phyloP scores from a whole-genome alignment of 2,329 filamentous ascomycete species.

The Aspergillus sp. region DNA sequence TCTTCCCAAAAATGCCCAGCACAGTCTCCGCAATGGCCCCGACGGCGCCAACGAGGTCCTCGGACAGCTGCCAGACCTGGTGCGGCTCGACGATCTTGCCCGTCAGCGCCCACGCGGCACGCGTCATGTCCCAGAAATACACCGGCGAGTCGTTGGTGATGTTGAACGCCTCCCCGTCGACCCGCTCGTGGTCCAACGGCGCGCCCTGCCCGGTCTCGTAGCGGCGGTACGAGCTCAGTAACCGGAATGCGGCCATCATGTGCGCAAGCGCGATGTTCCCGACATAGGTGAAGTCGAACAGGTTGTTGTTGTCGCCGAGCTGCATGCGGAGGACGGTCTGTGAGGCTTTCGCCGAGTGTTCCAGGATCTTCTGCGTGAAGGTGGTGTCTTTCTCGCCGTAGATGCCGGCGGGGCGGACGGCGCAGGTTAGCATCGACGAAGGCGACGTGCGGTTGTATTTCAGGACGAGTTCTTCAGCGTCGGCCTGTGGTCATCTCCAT shows the following conservation, averaged over 20 bases:
- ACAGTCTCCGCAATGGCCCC: constrained; percentile 35
- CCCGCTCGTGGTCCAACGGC: constrained; percentile 61
- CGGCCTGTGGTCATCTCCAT: constrained; percentile 43
- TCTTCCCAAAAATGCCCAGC: constrained; percentile 35
- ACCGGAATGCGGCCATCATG: constrained; percentile 65
- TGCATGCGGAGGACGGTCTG: constrained; percentile 62
- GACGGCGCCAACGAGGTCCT: constrained; percentile 30
- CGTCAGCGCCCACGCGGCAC: constrained; percentile 60
- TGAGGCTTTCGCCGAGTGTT: constrained; percentile 52
- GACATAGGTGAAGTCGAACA: constrained; percentile 64
- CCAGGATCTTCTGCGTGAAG: constrained; percentile 62
- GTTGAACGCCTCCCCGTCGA: constrained; percentile 81
- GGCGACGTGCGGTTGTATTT: constrained; percentile 56
- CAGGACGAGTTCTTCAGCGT: constrained; percentile 73
- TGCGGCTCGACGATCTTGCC: constrained; percentile 35
- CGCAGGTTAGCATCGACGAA: constrained; percentile 60
- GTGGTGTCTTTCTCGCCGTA: constrained; percentile 84
- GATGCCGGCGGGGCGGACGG: constrained; percentile 79
- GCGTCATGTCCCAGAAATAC: constrained; percentile 84
- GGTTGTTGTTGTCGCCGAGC: constrained; percentile 63
- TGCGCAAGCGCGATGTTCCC: constrained; percentile 68
- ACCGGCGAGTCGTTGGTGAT: constrained; percentile 82
- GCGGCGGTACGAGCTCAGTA: constrained; percentile 50
- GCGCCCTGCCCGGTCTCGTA: constrained; percentile 42
- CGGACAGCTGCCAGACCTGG: constrained; percentile 34